Evolutionary conservation across 768 basidiomycete species (phyloP).

Genomic region (Boletus subcaerulescens): DNA sequence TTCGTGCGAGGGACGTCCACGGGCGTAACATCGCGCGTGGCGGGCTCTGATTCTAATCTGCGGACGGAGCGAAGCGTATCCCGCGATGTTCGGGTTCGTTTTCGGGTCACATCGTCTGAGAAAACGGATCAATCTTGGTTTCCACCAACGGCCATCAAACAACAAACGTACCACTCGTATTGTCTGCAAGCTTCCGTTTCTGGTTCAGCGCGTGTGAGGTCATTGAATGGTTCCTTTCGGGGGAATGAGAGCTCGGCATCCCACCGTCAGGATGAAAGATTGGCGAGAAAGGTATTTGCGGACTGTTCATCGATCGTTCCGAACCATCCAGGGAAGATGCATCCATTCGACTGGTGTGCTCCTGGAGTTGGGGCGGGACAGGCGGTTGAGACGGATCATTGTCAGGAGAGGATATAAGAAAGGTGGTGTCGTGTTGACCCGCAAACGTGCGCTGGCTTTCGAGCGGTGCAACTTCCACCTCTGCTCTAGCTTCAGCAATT

Average conservation of each 20-base stretch:
- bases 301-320: conserved; percentile 1
- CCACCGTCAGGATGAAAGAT: neutral
- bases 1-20: conserved; percentile 13
- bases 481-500: neutral
- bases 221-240: neutral
- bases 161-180: conserved; percentile 2
- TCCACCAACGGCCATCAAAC: neutral
- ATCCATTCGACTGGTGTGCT: conserved; percentile 13
- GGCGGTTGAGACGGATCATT: conserved; percentile 4
- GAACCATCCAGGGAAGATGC: neutral
- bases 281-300: neutral
- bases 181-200: conserved; percentile 13
- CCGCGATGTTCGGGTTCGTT: conserved; percentile 22
- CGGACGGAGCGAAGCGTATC: conserved; percentile 10
- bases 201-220: neutral
- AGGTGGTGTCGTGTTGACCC: conserved; percentile 9
- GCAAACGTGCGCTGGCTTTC: neutral
- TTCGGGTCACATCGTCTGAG: conserved; percentile 17
- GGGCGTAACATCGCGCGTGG: conserved; percentile 21
- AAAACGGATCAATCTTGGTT: conserved; percentile 4
- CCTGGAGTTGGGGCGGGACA: conserved; percentile 14
- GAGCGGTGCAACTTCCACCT: neutral
- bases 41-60: conserved; percentile 30
- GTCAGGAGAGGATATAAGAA: conserved; percentile 2
- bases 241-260: neutral